phyloP scores from a whole-genome alignment of 2,329 filamentous ascomycete species.

The Cladosporium cucumerinum region DNA sequence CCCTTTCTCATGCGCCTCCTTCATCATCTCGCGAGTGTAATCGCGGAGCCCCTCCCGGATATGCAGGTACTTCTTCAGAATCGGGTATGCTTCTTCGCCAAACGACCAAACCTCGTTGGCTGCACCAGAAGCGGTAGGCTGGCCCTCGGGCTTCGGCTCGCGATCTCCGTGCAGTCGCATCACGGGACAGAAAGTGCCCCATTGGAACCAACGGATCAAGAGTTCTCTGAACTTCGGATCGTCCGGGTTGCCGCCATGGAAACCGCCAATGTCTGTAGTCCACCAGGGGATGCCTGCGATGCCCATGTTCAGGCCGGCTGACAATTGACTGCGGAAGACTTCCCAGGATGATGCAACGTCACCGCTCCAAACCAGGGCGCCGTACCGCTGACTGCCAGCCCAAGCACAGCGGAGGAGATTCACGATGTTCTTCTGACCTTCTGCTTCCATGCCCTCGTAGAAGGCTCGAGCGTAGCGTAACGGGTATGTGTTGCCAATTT shows the following conservation, averaged over 20 bases:
- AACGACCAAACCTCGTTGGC: slow-evolving; percentile 66
- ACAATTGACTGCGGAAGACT: slow-evolving; percentile 57
- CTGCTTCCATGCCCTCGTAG: slow-evolving; percentile 55
- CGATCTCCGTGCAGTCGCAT: slow-evolving; percentile 66
- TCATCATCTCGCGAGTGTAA: slow-evolving; percentile 59
- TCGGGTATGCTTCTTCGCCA: slow-evolving; percentile 57
- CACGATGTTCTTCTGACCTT: slow-evolving; percentile 56
- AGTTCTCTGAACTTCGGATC: slow-evolving; percentile 59
- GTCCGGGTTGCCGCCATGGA: slow-evolving; percentile 61
- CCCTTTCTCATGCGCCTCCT: slow-evolving; percentile 57
- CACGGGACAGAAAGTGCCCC: slow-evolving; percentile 64
- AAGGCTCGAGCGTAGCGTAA: slow-evolving; percentile 57
- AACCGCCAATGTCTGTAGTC: slow-evolving; percentile 69
- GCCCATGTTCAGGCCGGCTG: slow-evolving; percentile 64
- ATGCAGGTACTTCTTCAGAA: slow-evolving; percentile 58
- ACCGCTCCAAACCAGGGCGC: slow-evolving; percentile 64
- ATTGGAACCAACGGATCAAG: slow-evolving; percentile 67
- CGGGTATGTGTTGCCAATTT: slow-evolving; percentile 61
- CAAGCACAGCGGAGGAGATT: slow-evolving; percentile 58
- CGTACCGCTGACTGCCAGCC: slow-evolving; percentile 61
- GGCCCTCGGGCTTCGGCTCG: slow-evolving; percentile 51
- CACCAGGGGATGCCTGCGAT: slow-evolving; percentile 64
- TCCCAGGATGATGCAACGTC: slow-evolving; percentile 65
- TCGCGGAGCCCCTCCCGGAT: slow-evolving; percentile 57
- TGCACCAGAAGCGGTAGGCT: slow-evolving; percentile 43